Evolutionary conservation across 164 flowering plant genomes (phyloP).

Genomic region (Taxillus chinensis): DNA sequence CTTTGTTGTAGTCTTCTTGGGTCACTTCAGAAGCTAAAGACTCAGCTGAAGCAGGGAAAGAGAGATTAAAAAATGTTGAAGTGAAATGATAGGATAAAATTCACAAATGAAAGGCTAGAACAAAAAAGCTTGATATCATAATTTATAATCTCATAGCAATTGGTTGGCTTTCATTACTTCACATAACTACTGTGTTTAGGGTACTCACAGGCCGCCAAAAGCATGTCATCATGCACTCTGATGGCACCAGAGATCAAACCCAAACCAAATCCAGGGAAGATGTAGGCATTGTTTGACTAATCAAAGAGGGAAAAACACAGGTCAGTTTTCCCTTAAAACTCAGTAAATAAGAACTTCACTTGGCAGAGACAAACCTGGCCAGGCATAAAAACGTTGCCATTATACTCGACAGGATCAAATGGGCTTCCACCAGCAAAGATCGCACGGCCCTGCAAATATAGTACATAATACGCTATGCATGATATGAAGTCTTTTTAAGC

Average conservation of each 20-base stretch:
- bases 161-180: no score
- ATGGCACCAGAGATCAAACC: constrained; percentile 39
- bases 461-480: not conserved
- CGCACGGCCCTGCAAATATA: constrained; percentile 46
- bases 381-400: constrained; percentile 38
- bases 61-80: not conserved
- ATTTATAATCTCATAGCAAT: no score
- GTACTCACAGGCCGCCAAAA: constrained; percentile 56
- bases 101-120: no score
- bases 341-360: not conserved
- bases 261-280: constrained; percentile 60
- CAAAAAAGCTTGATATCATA: no score
- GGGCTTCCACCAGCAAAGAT: constrained; percentile 71
- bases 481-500: no score
- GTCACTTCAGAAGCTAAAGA: constrained; percentile 51
- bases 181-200: not conserved
- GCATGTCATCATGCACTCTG: constrained; percentile 34
- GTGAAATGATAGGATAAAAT: no score
- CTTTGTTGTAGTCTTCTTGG: constrained; percentile 39
- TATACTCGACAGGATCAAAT: constrained; percentile 44
- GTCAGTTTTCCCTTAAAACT: not conserved
- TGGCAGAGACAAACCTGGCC: constrained; percentile 36
- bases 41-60: constrained; percentile 38
- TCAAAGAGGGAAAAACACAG: not conserved
- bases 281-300: constrained; percentile 63